These are phyloP conservation scores for Austropuccinia psidii DNA, from an alignment of 1,284 basidiomycete genomes.

Conservation along the genomic window DNA sequence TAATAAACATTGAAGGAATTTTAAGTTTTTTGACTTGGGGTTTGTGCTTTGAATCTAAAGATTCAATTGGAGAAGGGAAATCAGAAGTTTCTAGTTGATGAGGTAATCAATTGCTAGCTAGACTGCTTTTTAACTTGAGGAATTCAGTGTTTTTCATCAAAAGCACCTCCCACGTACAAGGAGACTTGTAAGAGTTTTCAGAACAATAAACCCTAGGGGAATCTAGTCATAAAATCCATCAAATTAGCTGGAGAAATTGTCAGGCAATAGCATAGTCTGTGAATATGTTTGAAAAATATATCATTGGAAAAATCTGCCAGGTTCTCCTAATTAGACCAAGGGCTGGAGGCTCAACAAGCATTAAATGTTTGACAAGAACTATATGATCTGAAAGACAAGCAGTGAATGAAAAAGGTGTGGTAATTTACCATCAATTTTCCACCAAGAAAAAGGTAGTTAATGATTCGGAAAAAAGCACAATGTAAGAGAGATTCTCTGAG, in stretches of 20 bases:
- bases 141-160: constrained; percentile 16
- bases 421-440: constrained; percentile 36
- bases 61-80: not conserved
- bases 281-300: too few relatives aligned
- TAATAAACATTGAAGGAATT: constrained; percentile 26
- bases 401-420: not conserved
- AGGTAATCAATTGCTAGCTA: not conserved
- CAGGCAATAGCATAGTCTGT: too few relatives aligned
- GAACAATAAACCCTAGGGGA: constrained; percentile 32
- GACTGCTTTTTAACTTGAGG: not conserved
- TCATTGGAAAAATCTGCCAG: too few relatives aligned
- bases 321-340: too few relatives aligned
- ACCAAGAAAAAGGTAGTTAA: constrained; percentile 11
- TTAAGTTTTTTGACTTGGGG: constrained; percentile 1
- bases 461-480: not conserved
- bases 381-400: not conserved
- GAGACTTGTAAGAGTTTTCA: constrained; percentile 27
- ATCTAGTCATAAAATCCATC: too few relatives aligned
- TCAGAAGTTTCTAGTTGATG: not conserved
- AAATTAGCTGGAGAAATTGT: too few relatives aligned
- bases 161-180: constrained; percentile 20
- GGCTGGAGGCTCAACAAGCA: too few relatives aligned
- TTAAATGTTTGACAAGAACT: too few relatives aligned
- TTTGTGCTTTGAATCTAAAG: not conserved
- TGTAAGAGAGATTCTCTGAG: not conserved